Percentiles rank a stretch among this genome's conserved stretches.
These are phyloP conservation scores for Penicillium odoratum DNA, from an alignment of 495 filamentous ascomycete species.

Conservation along the genomic window DNA sequence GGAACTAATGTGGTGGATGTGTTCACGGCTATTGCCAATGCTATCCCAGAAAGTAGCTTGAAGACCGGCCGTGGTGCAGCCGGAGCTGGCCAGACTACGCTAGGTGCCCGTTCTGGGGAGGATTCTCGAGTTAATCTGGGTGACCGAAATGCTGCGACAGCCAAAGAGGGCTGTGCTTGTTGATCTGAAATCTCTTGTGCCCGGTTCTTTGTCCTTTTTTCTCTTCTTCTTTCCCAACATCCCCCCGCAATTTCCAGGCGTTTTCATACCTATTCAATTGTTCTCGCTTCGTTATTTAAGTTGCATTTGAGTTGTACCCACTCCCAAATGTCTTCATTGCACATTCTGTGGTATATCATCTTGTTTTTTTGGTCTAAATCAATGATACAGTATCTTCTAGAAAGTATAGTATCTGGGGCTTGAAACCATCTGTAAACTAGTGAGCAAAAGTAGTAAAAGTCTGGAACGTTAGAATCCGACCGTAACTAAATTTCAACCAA, in stretches of 20 bases:
- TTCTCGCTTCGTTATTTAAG: not conserved
- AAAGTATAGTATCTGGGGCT: not conserved
- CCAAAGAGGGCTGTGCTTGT: slow-evolving; percentile 94
- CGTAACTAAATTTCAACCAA: slow-evolving; percentile 9
- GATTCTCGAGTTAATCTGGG: slow-evolving; percentile 48
- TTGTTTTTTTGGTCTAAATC: slow-evolving; percentile 2
- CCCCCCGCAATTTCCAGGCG: not conserved
- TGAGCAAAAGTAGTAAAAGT: not conserved
- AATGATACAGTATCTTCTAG: slow-evolving; percentile 4
- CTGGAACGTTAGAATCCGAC: not conserved
- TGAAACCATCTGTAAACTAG: not conserved
- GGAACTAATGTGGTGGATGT: slow-evolving; percentile 91
- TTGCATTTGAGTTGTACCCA: not conserved
- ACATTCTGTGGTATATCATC: slow-evolving; percentile 7
- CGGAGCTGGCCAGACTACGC: slow-evolving; percentile 51
- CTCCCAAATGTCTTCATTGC: slow-evolving; percentile 4
- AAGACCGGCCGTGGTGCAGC: slow-evolving; percentile 76
- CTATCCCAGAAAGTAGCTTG: slow-evolving; percentile 92
- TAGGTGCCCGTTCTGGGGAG: slow-evolving; percentile 41
- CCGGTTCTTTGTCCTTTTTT: not conserved
- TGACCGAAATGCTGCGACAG: slow-evolving; percentile 48
- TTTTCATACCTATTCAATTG: slow-evolving; percentile 2
- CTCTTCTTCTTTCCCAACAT: slow-evolving; percentile 14
- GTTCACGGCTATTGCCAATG: slow-evolving; percentile 97
- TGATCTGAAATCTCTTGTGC: slow-evolving; percentile 34